These are phyloP conservation scores for Morella rubra DNA, from an alignment of 306 rosid genomes.

Conservation along the genomic window DNA sequence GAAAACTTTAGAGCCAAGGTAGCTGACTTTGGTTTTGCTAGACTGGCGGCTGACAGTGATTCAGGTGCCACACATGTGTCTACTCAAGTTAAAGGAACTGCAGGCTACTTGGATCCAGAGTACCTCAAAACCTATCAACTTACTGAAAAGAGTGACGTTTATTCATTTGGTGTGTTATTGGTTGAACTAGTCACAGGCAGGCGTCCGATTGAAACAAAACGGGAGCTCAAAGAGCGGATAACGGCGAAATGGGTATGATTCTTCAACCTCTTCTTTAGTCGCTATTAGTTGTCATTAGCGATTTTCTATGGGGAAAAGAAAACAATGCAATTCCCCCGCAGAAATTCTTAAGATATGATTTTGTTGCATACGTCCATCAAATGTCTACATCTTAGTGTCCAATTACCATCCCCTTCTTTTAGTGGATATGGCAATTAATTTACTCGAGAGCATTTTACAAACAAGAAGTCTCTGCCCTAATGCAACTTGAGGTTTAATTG, in stretches of 20 bases:
- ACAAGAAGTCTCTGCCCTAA: constrained; percentile 6
- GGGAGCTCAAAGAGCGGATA: constrained; percentile 66
- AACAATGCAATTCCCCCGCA: neutral
- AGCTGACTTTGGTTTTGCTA: constrained; percentile 96
- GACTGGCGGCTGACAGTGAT: constrained; percentile 81
- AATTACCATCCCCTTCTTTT: neutral
- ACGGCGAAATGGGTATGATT: constrained; percentile 79
- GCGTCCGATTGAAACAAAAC: constrained; percentile 93
- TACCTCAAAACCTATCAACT: constrained; percentile 91
- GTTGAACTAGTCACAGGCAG: constrained; percentile 92
- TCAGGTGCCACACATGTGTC: constrained; percentile 90
- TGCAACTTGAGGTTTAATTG: constrained; percentile 31
- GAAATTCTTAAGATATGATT: neutral
- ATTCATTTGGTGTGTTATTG: constrained; percentile 88
- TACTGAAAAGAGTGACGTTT: constrained; percentile 96
- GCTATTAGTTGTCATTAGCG: neutral
- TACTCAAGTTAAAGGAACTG: constrained; percentile 96
- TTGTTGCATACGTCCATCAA: neutral
- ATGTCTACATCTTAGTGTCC: neutral
- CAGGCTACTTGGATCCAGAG: constrained; percentile 99
- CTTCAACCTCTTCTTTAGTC: constrained; percentile 21
- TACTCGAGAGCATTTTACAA: neutral
- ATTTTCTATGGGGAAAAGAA: neutral
- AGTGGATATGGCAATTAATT: constrained; percentile 1
- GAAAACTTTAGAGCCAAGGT: constrained; percentile 87